Evolutionary conservation across 495 filamentous ascomycete genomes (phyloP).

Genomic region (Penicillium cataractarum): DNA sequence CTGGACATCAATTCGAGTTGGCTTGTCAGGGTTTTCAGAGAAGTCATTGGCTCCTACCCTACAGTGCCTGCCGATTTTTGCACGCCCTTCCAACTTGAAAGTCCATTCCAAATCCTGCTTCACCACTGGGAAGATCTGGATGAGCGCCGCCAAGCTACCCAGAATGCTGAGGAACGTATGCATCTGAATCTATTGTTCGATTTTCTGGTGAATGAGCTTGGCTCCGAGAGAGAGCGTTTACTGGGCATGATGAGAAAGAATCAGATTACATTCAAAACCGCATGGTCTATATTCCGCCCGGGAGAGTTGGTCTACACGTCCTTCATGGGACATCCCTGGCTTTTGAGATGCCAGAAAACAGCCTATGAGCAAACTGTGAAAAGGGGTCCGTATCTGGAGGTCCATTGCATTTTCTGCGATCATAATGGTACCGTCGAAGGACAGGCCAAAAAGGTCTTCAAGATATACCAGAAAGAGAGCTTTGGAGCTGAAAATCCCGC

Average conservation of each 20-base stretch:
- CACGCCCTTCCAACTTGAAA: background rate
- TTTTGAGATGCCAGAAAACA: slow-evolving; percentile 11
- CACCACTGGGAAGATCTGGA: slow-evolving; percentile 1
- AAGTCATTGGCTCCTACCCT: background rate
- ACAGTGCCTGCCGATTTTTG: background rate
- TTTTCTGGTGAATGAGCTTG: slow-evolving; percentile 11
- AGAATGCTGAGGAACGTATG: slow-evolving; percentile 9
- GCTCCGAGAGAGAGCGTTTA: slow-evolving; percentile 4
- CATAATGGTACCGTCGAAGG: slow-evolving; percentile 4
- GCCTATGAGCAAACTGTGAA: slow-evolving; percentile 5
- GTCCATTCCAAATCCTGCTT: background rate
- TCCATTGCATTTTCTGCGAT: slow-evolving; percentile 8
- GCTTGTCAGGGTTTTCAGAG: background rate
- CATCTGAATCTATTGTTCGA: slow-evolving; percentile 10
- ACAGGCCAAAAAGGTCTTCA: slow-evolving; percentile 2
- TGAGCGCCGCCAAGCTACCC: background rate
- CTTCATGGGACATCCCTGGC: slow-evolving; percentile 6
- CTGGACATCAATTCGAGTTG: background rate
- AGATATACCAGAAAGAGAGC: slow-evolving; percentile 4
- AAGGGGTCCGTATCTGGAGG: slow-evolving; percentile 4
- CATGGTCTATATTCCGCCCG: slow-evolving; percentile 11
- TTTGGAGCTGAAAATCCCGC: slow-evolving; percentile 13
- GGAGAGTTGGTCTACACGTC: slow-evolving; percentile 7
- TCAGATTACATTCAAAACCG: slow-evolving; percentile 9
- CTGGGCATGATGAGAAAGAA: slow-evolving; percentile 6